A percentile compares a stretch with the other conserved stretches of the same genome.
Evolutionary conservation across 805 yeast genomes (phyloP).

Genomic region (Myxozyma udenii): DNA sequence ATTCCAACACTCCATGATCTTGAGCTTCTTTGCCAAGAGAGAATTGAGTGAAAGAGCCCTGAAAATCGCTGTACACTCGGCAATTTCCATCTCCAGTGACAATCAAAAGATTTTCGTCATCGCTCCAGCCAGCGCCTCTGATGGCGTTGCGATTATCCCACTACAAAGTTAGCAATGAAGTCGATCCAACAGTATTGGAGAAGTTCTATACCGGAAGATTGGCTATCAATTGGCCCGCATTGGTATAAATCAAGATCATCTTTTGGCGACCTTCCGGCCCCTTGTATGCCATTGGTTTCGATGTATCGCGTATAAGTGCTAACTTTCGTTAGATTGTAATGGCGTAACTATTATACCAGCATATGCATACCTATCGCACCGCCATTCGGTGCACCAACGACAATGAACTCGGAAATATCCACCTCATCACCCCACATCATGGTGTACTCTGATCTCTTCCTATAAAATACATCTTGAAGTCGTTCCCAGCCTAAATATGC

Average conservation of each 20-base stretch:
- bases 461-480: constrained; percentile 65
- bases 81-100: constrained; percentile 52
- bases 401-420: constrained; percentile 44
- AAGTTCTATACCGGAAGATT: constrained; percentile 25
- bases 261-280: constrained; percentile 29
- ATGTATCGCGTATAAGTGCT: constrained; percentile 27
- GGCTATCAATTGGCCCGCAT: constrained; percentile 36
- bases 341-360: neutral
- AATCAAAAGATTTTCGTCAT: constrained; percentile 54
- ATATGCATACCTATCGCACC: constrained; percentile 48
- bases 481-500: constrained; percentile 78
- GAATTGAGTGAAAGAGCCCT: constrained; percentile 62
- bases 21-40: constrained; percentile 41
- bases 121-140: constrained; percentile 52
- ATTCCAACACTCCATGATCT: constrained; percentile 38
- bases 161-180: constrained; percentile 20
- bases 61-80: constrained; percentile 61
- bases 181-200: neutral
- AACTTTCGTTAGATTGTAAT: constrained; percentile 17
- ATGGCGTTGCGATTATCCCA: constrained; percentile 50
- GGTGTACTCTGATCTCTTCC: constrained; percentile 36
- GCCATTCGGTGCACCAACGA: constrained; percentile 51
- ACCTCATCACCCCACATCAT: constrained; percentile 37
- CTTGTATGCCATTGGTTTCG: constrained; percentile 24
- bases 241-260: constrained; percentile 35